A percentile compares a stretch with the other conserved stretches of the same genome.
These are phyloP conservation scores for Cercospora sesami DNA, from an alignment of 2,329 filamentous ascomycete species.

Conservation along the genomic window DNA sequence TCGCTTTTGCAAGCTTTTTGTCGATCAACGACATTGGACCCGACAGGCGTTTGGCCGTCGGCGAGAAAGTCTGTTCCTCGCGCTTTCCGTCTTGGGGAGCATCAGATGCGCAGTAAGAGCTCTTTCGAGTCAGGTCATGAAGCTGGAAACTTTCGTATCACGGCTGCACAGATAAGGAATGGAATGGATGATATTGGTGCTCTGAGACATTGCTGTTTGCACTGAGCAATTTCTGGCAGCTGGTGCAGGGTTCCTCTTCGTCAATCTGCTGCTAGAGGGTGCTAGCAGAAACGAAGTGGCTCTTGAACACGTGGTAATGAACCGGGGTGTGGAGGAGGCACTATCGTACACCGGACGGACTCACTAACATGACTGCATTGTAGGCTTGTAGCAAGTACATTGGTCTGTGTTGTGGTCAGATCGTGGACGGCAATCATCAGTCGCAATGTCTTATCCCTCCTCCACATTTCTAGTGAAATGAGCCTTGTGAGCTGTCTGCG, in stretches of 20 bases:
- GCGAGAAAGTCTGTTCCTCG: neutral
- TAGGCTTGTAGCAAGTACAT: neutral
- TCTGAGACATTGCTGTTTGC: neutral
- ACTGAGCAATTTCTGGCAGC: neutral
- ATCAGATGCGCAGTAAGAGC: neutral
- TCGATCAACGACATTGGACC: neutral
- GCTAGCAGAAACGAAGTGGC: slow-evolving; percentile 1
- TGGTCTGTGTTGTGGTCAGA: neutral
- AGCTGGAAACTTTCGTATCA: neutral
- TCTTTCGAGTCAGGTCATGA: neutral
- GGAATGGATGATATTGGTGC: neutral
- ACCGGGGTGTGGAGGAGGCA: neutral
- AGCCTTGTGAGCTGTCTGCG: neutral
- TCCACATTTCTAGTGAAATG: neutral
- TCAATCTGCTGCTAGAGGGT: neutral
- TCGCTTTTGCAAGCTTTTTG: neutral
- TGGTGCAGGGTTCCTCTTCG: neutral
- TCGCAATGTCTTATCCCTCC: neutral
- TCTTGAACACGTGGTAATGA: slow-evolving; percentile 2
- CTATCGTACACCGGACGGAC: neutral
- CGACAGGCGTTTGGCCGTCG: neutral
- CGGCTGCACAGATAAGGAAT: neutral
- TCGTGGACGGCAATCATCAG: neutral
- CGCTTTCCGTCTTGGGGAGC: neutral
- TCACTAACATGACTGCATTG: neutral